Conservation (phyloP, 306 rosid genomes). For the Clitoria ternatea region DNA sequence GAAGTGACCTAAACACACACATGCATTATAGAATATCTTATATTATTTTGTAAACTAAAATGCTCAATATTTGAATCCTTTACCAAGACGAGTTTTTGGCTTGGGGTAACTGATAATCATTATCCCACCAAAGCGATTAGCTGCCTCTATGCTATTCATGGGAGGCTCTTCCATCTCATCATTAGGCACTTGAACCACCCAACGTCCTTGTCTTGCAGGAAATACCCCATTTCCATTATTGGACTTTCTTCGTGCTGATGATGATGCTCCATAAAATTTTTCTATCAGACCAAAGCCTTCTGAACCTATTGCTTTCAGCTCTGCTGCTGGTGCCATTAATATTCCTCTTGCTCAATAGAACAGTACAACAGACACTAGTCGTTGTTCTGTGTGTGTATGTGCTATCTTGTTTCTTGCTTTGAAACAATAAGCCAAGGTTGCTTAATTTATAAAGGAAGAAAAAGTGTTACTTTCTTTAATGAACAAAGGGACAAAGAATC, state of each 20-base stretch:
- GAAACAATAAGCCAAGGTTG: background rate
- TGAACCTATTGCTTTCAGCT: background rate
- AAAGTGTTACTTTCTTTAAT: background rate
- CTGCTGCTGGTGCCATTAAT: background rate
- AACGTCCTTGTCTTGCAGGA: background rate
- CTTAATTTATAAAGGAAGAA: background rate
- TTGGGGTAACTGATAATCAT: background rate
- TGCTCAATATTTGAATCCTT: no score
- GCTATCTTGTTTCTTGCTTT: background rate
- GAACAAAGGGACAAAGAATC: no score
- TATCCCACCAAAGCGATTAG: background rate
- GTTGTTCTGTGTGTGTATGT: no score
- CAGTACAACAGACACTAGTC: background rate
- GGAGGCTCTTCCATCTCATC: background rate
- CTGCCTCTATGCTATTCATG: background rate
- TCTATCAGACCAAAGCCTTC: background rate
- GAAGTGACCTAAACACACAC: background rate
- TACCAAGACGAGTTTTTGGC: background rate
- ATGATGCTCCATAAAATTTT: background rate
- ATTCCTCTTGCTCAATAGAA: background rate
- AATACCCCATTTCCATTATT: background rate
- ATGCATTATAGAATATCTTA: background rate
- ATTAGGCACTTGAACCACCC: conserved; percentile 1
- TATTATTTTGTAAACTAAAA: background rate
- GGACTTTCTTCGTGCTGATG: background rate